Base-by-base conservation (phyloP, 2,329 filamentous ascomycete genomes). In the Alternaria incomplexa region DNA sequence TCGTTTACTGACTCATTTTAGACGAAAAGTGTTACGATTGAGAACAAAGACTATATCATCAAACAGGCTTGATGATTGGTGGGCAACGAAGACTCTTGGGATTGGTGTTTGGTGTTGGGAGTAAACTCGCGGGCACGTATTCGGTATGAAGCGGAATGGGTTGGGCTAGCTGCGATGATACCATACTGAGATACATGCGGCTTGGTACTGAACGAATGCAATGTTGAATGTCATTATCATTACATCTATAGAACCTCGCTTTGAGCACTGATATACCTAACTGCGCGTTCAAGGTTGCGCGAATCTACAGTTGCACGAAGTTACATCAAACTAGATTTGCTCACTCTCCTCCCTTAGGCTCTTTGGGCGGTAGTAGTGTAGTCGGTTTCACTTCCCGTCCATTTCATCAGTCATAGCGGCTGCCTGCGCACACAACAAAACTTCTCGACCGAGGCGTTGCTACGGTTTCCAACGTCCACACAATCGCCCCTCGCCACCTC, bases 11-110 rank as follows among this genome's bases (percentile, higher is more conserved):
- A 76, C 64, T 23, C 26, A 36, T n/a, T 10, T n/a, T 67, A 85
- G 83, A 85, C 84, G 20, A 85, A 85, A 77, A 85, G 83, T 73
- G 84, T 85, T 2, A 85, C 83, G 12, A 81, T 85, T 23, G 84
- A 85, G 67, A 85, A 85, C 68, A 80, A 81, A 64, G 82, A 85
- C 56, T 85, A 85, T 63, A 68, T 79, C 22, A 69, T 64, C 15
- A 66, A 62, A 17, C 61, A 64, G 22, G 70, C 69, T 40, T 76
- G 26, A 59, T 45, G 25, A 9, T 20, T 22, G 28, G 22, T 64
- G n/a, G 23, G 20, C 13, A 40, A 23, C 12, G 44, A 40, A 46
- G 9, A 20, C 50, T 60, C 13, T 56, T 32, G 13, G 6, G 47
- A 28, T 56, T 50, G 61, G 56, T 44, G 56, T 60, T 63, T 56